Conservation (phyloP, 2,329 filamentous ascomycete species). For the Aphanoascus verrucosus region DNA sequence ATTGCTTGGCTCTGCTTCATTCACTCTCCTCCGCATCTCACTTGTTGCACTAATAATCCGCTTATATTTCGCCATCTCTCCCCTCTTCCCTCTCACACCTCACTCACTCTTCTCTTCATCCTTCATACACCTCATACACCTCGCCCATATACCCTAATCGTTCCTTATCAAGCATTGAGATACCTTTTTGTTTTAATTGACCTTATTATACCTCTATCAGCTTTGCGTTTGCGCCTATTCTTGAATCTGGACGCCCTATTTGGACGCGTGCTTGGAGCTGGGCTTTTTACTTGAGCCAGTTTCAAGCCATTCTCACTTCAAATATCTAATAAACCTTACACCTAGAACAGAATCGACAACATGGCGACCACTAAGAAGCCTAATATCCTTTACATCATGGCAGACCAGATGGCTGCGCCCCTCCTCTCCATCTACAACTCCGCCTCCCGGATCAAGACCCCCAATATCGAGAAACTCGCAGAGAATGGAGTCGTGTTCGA, state of each 20-base stretch:
- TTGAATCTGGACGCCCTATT: too few relatives aligned
- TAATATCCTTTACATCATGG: constrained; percentile 91
- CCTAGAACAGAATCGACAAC: background rate
- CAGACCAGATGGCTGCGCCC: constrained; percentile 84
- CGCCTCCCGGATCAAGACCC: constrained; percentile 80
- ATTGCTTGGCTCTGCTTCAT: background rate
- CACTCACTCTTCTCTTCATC: background rate
- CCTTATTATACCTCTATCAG: too few relatives aligned
- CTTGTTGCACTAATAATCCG: too few relatives aligned
- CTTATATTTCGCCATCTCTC: background rate
- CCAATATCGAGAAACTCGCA: constrained; percentile 75
- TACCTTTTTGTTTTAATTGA: too few relatives aligned
- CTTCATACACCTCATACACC: background rate
- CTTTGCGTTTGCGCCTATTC: too few relatives aligned
- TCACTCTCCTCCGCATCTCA: too few relatives aligned
- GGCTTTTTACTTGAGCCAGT: background rate
- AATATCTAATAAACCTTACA: background rate
- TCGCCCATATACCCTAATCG: background rate
- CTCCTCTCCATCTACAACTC: constrained; percentile 86
- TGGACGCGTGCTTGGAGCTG: too few relatives aligned
- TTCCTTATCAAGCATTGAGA: background rate
- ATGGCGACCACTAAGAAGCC: constrained; percentile 41
- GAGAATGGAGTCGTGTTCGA: constrained; percentile 79
- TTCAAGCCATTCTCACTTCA: background rate
- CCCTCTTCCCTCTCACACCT: too few relatives aligned